These are phyloP conservation scores for Cinnamomum chago DNA, from an alignment of 164 flowering plant species.

Conservation along the genomic window DNA sequence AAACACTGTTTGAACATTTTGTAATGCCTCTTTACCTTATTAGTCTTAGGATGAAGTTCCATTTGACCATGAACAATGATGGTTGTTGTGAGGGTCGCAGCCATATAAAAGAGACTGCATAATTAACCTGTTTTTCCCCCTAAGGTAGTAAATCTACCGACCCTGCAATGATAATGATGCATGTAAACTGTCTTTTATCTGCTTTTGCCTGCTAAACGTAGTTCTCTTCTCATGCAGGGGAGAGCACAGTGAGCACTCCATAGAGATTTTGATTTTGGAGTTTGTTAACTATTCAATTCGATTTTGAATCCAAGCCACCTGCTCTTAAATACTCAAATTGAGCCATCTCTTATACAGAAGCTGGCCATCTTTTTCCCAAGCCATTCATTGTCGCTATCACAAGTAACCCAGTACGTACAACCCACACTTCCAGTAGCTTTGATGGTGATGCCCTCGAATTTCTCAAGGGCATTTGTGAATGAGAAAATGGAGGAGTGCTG, in stretches of 20 bases:
- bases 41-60: not conserved
- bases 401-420: not conserved
- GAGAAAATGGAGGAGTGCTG: not conserved
- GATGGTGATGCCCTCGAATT: not conserved
- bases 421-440: not conserved
- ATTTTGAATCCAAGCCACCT: not conserved
- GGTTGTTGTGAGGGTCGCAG: not conserved
- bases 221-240: slow-evolving; percentile 2
- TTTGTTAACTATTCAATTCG: not conserved
- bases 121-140: not conserved
- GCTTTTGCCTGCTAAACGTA: not conserved
- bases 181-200: not conserved
- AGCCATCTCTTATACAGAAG: slow-evolving; percentile 17
- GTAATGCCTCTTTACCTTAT: not conserved
- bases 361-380: slow-evolving; percentile 5
- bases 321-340: not conserved
- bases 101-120: too few relatives aligned
- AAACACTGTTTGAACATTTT: not conserved
- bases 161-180: not conserved
- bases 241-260: slow-evolving; percentile 2
- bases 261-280: not conserved
- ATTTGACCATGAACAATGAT: not conserved
- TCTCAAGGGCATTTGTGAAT: not conserved
- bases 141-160: not conserved
- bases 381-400: slow-evolving; percentile 9